These are phyloP conservation scores for Aspergillus tanneri DNA, from an alignment of 2,329 filamentous ascomycete genomes.

Conservation along the genomic window DNA sequence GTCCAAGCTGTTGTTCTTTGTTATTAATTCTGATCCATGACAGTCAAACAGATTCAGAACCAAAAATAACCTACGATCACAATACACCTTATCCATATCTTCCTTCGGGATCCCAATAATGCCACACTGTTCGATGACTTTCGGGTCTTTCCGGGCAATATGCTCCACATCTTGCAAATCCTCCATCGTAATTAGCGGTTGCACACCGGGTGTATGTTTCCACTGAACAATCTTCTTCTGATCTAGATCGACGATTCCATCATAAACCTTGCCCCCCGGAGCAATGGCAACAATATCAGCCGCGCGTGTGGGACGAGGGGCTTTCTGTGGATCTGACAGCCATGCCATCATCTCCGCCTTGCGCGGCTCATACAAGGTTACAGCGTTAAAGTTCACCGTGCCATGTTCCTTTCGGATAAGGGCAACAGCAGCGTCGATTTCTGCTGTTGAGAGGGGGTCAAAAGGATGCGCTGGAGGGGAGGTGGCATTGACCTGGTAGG, in stretches of 20 bases:
- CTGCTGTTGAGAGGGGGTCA: slow-evolving; percentile 69
- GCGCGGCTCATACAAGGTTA: slow-evolving; percentile 79
- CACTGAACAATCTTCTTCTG: slow-evolving; percentile 68
- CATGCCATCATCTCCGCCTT: slow-evolving; percentile 81
- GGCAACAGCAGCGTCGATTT: slow-evolving; percentile 70
- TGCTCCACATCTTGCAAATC: slow-evolving; percentile 79
- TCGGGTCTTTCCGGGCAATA: slow-evolving; percentile 71
- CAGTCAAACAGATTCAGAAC: background rate
- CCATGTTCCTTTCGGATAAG: slow-evolving; percentile 69
- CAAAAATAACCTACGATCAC: slow-evolving; percentile 63
- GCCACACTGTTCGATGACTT: slow-evolving; percentile 86
- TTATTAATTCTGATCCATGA: slow-evolving; percentile 3
- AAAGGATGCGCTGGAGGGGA: slow-evolving; percentile 65
- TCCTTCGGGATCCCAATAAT: slow-evolving; percentile 75
- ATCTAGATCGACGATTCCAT: slow-evolving; percentile 74
- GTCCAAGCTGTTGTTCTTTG: slow-evolving; percentile 66
- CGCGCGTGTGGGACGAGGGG: slow-evolving; percentile 65
- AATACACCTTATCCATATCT: slow-evolving; percentile 95
- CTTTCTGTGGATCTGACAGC: slow-evolving; percentile 64
- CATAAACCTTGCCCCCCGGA: slow-evolving; percentile 74
- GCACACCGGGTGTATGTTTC: slow-evolving; percentile 72
- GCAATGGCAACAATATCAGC: slow-evolving; percentile 84
- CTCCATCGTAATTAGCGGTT: slow-evolving; percentile 90
- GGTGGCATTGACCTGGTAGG: slow-evolving; percentile 60
- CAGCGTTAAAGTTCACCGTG: slow-evolving; percentile 78